Base-by-base conservation (phyloP, 768 basidiomycete genomes). In the Suillus hirtellus region DNA sequence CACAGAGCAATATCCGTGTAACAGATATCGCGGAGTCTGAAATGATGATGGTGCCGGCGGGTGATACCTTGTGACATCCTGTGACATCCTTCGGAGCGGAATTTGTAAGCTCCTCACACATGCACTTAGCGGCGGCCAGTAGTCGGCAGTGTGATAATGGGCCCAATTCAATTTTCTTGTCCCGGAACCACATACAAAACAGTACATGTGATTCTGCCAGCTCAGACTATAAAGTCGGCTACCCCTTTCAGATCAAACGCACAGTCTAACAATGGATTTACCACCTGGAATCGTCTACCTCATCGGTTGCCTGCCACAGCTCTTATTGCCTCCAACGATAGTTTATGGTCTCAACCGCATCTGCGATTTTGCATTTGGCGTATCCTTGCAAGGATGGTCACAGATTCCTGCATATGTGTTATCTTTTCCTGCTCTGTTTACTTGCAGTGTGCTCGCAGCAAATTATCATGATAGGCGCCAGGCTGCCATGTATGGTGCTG, bases 401-500 rank as follows among this genome's bases (percentile, higher is more conserved):
- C 64, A 67, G 21, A 53, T 61, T 14, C 34, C 60, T 2, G 61
- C 68, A 37, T 75, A 31, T 27, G 17, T 73, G 15, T 46, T 66
- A 2, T 73, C 76, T 2, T 69, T 78, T 9, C 69, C 73, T 2
- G 31, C 69, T 11, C 68, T 63, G 31, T 47, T 76, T 3, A 46
- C 67, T 2, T 63, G 61, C 10, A 66, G 59, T 24, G 64, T 66
- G 21, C 24, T 67, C 9, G 67, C 66, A 50, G 50, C 64, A 43
- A 65, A 71, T 19, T 27, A 59, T 34, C 59, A 44, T 5, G 71
- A 82, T 15, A 74, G 68, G 43, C 75, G 80, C 10, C 70, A 75
- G 14, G 86, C 86, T 8, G 77, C 77, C 8, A 71, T 72, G 1
- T 55, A 77, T 24, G 85, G 84, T 4, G 85, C 85, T 35, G 78